Percentiles rank a stretch among this genome's conserved stretches.
phyloP scores from a whole-genome alignment of 1,284 basidiomycete genomes.

The Papiliotrema fonsecae region DNA sequence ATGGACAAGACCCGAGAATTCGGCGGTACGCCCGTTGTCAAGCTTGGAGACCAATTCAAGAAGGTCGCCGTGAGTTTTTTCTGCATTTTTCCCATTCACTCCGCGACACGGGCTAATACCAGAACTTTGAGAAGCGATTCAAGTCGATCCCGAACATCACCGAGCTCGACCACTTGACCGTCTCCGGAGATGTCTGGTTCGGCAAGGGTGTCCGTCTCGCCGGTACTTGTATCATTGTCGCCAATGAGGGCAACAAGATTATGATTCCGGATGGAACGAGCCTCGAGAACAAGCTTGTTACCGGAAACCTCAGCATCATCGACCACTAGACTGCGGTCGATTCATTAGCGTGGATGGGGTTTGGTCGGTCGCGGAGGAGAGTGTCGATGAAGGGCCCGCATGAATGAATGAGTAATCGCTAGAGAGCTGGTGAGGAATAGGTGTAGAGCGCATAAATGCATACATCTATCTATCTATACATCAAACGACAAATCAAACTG shows the following conservation, averaged over 20 bases:
- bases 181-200: slow-evolving; percentile 94
- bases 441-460: too few relatives aligned
- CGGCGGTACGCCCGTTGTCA: slow-evolving; percentile 91
- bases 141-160: slow-evolving; percentile 92
- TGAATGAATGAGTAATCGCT: too few relatives aligned
- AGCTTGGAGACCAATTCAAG: slow-evolving; percentile 73
- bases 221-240: slow-evolving; percentile 82
- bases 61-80: slow-evolving; percentile 63
- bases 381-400: too few relatives aligned
- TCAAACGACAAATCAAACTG: too few relatives aligned
- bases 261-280: slow-evolving; percentile 93
- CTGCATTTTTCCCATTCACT: background rate
- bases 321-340: slow-evolving; percentile 52
- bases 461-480: too few relatives aligned
- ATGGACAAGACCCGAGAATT: slow-evolving; percentile 90
- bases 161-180: slow-evolving; percentile 93
- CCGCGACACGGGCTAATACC: too few relatives aligned
- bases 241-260: slow-evolving; percentile 90
- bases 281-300: slow-evolving; percentile 75
- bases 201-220: slow-evolving; percentile 85
- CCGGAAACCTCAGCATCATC: slow-evolving; percentile 57
- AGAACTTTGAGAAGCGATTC: slow-evolving; percentile 81
- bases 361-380: too few relatives aligned
- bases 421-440: too few relatives aligned
- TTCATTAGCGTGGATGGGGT: too few relatives aligned